phyloP scores from a whole-genome alignment of 345 rosid species.

The Euphorbia pulcherrima region DNA sequence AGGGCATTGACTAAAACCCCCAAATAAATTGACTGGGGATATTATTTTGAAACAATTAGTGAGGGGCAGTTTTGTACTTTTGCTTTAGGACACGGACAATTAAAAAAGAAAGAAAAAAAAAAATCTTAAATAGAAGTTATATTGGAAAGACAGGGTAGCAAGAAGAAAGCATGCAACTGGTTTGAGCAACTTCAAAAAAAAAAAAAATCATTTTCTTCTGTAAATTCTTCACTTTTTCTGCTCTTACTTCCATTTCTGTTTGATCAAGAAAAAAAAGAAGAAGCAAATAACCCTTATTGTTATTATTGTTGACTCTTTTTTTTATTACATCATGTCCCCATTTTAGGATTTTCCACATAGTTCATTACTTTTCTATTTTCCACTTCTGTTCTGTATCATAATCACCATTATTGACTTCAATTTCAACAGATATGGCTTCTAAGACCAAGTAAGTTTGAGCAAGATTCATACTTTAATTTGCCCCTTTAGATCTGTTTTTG shows the following conservation, averaged over 20 bases:
- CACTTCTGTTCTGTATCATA: slow-evolving; percentile 6
- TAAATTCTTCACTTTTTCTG: background rate
- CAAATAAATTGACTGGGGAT: background rate
- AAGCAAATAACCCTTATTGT: background rate
- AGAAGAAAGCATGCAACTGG: slow-evolving; percentile 7
- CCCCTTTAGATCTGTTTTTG: slow-evolving; percentile 30
- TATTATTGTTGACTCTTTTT: background rate
- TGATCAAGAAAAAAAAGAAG: slow-evolving; percentile 13
- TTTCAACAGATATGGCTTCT: slow-evolving; percentile 39
- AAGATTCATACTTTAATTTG: background rate
- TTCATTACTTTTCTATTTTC: background rate
- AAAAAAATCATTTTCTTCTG: background rate
- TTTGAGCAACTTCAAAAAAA: background rate
- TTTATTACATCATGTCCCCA: slow-evolving; percentile 29
- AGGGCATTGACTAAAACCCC: too few relatives aligned
- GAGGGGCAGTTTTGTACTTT: slow-evolving; percentile 38
- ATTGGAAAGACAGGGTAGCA: background rate
- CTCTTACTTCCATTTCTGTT: background rate
- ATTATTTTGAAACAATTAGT: background rate
- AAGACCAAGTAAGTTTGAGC: slow-evolving; percentile 50
- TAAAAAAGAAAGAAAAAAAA: background rate
- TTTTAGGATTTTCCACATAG: slow-evolving; percentile 5
- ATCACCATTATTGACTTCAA: background rate
- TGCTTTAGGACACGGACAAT: too few relatives aligned
- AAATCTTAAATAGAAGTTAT: background rate